phyloP scores from a whole-genome alignment of 179 eudicot genomes.

The Spergularia azorica region DNA sequence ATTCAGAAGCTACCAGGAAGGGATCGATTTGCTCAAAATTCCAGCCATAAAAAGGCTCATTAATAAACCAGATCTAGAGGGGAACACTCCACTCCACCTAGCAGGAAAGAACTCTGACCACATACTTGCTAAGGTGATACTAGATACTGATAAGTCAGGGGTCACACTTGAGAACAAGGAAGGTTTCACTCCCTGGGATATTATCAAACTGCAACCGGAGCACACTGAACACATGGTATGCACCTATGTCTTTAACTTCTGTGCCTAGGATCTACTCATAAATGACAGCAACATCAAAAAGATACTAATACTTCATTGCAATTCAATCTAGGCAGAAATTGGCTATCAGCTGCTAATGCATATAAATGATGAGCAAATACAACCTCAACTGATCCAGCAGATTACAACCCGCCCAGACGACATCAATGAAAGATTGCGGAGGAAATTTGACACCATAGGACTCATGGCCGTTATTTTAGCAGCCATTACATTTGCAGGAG shows the following conservation, averaged over 20 bases:
- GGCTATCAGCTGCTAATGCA: conserved; percentile 42
- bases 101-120: conserved; percentile 34
- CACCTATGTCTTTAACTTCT: background rate
- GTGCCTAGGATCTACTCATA: background rate
- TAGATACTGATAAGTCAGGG: conserved; percentile 32
- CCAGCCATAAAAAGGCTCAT: conserved; percentile 31
- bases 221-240: conserved; percentile 42
- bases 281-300: background rate
- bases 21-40: conserved; percentile 28
- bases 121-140: conserved; percentile 35
- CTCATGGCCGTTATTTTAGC: conserved; percentile 38
- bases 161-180: conserved; percentile 28
- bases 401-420: conserved; percentile 18
- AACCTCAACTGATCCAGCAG: conserved; percentile 25
- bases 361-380: conserved; percentile 23
- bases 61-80: conserved; percentile 38
- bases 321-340: conserved; percentile 38
- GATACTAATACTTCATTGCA: background rate
- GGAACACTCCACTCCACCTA: conserved; percentile 46
- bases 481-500: conserved; percentile 42
- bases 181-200: conserved; percentile 43
- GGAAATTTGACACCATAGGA: conserved; percentile 36
- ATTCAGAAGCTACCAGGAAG: conserved; percentile 32
- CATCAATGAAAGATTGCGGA: conserved; percentile 29
- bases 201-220: conserved; percentile 38